Percentiles rank a stretch among this genome's conserved stretches.
phyloP scores from a whole-genome alignment of 805 yeast species.

The Cyberlindnera japonica region DNA sequence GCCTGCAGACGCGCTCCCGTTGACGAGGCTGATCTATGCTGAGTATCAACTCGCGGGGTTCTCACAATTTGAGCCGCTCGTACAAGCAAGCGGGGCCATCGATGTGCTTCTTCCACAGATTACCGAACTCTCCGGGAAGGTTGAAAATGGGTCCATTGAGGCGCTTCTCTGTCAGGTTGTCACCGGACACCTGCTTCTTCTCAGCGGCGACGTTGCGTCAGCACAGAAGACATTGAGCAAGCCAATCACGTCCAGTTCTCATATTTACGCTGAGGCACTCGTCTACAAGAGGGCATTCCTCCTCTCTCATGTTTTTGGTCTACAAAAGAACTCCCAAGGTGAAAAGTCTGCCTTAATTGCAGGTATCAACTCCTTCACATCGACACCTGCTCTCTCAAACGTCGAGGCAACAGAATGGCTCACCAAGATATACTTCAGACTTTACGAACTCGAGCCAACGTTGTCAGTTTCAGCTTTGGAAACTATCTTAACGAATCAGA shows the following conservation, averaged over 20 bases:
- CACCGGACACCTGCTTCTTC: constrained; percentile 5
- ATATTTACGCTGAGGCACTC: constrained; percentile 8
- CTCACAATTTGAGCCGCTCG: not conserved
- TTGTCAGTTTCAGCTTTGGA: constrained; percentile 5
- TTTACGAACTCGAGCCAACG: not conserved
- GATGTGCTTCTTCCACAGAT: not conserved
- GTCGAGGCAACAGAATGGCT: constrained; percentile 24
- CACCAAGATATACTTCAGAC: constrained; percentile 10
- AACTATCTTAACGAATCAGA: constrained; percentile 11
- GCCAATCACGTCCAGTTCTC: not conserved
- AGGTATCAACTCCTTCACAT: constrained; percentile 14
- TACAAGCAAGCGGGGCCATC: not conserved
- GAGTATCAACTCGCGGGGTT: not conserved
- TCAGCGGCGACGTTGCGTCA: not conserved
- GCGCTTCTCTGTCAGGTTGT: constrained; percentile 1
- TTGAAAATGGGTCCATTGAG: not conserved
- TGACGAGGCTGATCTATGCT: not conserved
- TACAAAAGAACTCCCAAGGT: not conserved
- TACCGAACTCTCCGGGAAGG: not conserved
- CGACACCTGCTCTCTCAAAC: constrained; percentile 19
- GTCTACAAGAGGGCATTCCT: constrained; percentile 15
- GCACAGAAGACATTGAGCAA: constrained; percentile 2
- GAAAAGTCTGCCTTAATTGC: constrained; percentile 7
- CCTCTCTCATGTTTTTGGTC: constrained; percentile 5
- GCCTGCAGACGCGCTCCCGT: not conserved